These are phyloP conservation scores for Zoysia pacifica DNA, from an alignment of 176 grass and related monocot species.

Conservation along the genomic window DNA sequence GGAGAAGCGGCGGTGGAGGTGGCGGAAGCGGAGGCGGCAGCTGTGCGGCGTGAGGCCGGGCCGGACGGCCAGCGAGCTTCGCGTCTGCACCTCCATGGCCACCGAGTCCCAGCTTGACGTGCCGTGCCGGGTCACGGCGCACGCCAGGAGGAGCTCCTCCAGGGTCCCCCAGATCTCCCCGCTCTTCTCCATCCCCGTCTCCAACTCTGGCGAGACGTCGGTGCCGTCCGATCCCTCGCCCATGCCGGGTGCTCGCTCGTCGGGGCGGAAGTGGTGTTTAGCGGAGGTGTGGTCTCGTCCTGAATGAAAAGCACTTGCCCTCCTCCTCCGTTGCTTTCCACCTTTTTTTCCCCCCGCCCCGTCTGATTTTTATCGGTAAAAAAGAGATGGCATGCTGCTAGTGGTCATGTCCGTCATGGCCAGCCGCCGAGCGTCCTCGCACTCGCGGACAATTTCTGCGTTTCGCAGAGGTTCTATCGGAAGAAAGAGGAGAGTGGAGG, in stretches of 20 bases:
- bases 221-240: constrained; percentile 44
- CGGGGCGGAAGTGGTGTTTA: not conserved
- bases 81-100: constrained; percentile 77
- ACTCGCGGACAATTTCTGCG: not conserved
- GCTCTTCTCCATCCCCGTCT: constrained; percentile 12
- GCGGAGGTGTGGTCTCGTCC: constrained; percentile 15
- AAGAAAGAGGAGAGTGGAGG: not conserved
- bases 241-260: constrained; percentile 22
- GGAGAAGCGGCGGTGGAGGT: constrained; percentile 81
- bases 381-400: no score
- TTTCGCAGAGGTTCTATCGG: not conserved
- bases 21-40: constrained; percentile 73
- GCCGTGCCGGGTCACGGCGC: constrained; percentile 80
- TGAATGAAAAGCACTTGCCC: not conserved
- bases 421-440: not conserved
- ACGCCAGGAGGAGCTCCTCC: constrained; percentile 92
- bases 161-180: constrained; percentile 96
- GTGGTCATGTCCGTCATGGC: not conserved
- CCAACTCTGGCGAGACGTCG: constrained; percentile 31
- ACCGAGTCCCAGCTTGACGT: constrained; percentile 84
- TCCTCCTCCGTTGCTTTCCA: constrained; percentile 29
- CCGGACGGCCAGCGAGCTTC: constrained; percentile 45
- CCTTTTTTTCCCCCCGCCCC: not conserved
- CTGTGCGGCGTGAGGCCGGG: constrained; percentile 51
- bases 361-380: constrained; percentile 43